phyloP scores from a whole-genome alignment of 441 rosid species.

The Omphalea diandra region DNA sequence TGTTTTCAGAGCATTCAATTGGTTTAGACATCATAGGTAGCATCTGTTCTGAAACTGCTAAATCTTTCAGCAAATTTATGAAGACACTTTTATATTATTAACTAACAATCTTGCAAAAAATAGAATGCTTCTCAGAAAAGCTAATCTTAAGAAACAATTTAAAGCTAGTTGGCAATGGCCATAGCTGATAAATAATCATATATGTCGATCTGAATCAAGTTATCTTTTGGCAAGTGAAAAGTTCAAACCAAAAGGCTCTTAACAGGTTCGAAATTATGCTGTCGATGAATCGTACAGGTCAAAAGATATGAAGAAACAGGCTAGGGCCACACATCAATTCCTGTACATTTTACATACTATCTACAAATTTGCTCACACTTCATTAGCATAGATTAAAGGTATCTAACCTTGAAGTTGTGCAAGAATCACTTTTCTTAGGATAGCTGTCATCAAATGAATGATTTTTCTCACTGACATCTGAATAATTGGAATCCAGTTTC shows the following conservation, averaged over 20 bases:
- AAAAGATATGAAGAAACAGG: neutral
- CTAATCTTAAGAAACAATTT: too few species aligned
- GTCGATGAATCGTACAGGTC: neutral
- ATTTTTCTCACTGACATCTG: conserved; percentile 47
- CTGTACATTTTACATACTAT: neutral
- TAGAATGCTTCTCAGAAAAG: too few species aligned
- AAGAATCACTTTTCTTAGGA: conserved; percentile 47
- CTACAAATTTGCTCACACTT: neutral
- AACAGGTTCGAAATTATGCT: neutral
- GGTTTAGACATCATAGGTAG: neutral
- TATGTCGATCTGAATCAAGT: conserved; percentile 5
- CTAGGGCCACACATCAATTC: neutral
- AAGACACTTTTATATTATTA: neutral
- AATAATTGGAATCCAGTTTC: conserved; percentile 42
- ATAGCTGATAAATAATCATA: neutral
- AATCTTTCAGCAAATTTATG: neutral
- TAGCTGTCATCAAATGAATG: conserved; percentile 44
- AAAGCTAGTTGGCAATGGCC: too few species aligned
- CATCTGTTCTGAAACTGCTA: neutral
- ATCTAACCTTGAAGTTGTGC: conserved; percentile 60
- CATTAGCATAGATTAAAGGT: neutral
- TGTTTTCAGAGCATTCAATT: conserved; percentile 4
- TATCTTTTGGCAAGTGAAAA: conserved; percentile 10
- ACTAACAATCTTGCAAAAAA: conserved; percentile 7
- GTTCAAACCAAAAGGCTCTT: neutral